phyloP scores from a whole-genome alignment of 441 rosid genomes.

The Aquilaria agallochum region DNA sequence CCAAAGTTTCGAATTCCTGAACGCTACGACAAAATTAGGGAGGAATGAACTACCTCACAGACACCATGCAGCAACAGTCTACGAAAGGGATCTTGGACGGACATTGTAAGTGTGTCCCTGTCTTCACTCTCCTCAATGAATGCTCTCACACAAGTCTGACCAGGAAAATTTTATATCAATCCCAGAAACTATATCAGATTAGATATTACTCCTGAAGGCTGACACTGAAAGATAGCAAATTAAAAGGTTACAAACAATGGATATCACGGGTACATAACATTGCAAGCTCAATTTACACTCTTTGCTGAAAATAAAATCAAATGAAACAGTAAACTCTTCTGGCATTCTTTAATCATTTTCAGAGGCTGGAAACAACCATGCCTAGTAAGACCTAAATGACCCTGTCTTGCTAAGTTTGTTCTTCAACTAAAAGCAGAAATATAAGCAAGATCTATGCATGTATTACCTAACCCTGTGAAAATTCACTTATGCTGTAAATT shows the following conservation, averaged over 20 bases:
- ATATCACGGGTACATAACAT: too few relatives aligned
- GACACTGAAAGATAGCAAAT: too few relatives aligned
- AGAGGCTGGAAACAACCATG: too few relatives aligned
- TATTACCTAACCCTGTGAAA: background rate
- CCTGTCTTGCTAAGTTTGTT: too few relatives aligned
- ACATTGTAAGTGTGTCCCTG: constrained; percentile 54
- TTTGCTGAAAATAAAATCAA: constrained; percentile 2
- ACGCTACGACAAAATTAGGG: background rate
- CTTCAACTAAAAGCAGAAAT: too few relatives aligned
- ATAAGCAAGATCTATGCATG: too few relatives aligned
- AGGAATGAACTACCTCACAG: constrained; percentile 59
- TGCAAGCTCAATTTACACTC: background rate
- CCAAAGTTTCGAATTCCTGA: too few relatives aligned
- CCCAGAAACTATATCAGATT: constrained; percentile 3
- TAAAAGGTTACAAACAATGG: too few relatives aligned
- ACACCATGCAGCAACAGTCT: constrained; percentile 89
- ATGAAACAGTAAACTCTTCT: background rate
- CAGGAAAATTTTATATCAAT: background rate
- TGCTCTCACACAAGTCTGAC: constrained; percentile 59
- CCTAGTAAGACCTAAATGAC: too few relatives aligned
- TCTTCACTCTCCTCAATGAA: constrained; percentile 49
- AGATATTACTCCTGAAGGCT: background rate
- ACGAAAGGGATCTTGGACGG: constrained; percentile 85
- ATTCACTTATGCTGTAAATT: background rate
- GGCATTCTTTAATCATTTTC: background rate